A percentile compares a stretch with the other conserved stretches of the same genome.
These are phyloP conservation scores for Spergularia bocconei DNA, from an alignment of 148 eudicot genomes.

Conservation along the genomic window DNA sequence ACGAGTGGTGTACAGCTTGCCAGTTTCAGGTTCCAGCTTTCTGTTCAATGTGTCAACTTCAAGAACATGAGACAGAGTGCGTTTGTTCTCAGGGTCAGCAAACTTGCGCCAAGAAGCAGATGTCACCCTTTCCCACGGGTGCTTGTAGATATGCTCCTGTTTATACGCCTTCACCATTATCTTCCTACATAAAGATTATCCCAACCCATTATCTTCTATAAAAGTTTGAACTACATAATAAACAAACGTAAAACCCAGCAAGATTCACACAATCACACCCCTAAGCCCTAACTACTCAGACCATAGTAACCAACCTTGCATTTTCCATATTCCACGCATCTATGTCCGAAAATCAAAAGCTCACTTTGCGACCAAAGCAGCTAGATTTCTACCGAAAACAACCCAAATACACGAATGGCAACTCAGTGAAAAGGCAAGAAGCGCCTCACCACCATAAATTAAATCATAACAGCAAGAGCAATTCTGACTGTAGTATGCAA, in stretches of 20 bases:
- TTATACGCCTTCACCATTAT: slow-evolving; percentile 80
- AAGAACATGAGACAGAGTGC: slow-evolving; percentile 71
- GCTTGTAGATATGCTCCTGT: slow-evolving; percentile 84
- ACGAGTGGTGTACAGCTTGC: slow-evolving; percentile 82
- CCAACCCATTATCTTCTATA: background rate
- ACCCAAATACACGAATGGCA: too few species aligned
- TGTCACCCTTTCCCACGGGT: slow-evolving; percentile 96
- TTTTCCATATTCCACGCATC: background rate
- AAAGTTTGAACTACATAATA: background rate
- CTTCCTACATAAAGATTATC: background rate
- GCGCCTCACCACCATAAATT: too few species aligned
- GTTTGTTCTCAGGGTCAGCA: slow-evolving; percentile 88
- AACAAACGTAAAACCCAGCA: background rate
- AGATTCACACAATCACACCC: background rate
- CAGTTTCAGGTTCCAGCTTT: slow-evolving; percentile 68
- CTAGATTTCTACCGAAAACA: too few species aligned
- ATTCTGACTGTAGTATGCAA: too few species aligned
- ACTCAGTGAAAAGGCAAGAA: too few species aligned
- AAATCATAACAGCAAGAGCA: too few species aligned
- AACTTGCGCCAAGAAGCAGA: slow-evolving; percentile 99
- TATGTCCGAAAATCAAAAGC: too few species aligned
- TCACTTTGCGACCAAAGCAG: too few species aligned
- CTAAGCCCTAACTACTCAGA: background rate
- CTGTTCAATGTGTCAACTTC: slow-evolving; percentile 81
- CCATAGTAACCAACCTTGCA: background rate